phyloP scores from a whole-genome alignment of 306 rosid genomes.

The Citrullus colocynthis region DNA sequence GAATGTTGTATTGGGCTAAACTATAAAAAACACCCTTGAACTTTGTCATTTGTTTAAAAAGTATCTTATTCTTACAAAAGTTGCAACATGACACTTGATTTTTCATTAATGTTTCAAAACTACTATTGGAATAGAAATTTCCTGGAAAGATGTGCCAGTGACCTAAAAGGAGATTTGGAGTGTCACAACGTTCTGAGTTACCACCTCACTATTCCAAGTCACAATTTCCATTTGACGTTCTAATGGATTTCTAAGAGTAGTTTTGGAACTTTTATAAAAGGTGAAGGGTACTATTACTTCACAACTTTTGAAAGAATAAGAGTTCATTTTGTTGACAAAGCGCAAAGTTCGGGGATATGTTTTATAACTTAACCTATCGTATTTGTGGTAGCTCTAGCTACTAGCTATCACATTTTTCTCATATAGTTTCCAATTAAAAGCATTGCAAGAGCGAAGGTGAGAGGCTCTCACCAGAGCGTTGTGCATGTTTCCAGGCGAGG shows the following conservation, averaged over 20 bases:
- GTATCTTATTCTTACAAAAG: neutral
- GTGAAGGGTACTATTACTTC: neutral
- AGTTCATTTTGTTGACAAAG: too few species aligned
- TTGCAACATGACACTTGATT: too few species aligned
- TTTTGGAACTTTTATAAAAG: too few species aligned
- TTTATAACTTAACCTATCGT: neutral
- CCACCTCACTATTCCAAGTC: neutral
- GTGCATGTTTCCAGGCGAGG: constrained; percentile 99
- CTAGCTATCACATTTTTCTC: neutral
- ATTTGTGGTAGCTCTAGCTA: neutral
- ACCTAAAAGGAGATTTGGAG: neutral
- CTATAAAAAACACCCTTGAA: too few species aligned
- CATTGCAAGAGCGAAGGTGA: neutral
- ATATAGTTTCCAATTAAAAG: neutral
- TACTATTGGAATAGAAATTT: neutral
- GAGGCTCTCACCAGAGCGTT: constrained; percentile 71
- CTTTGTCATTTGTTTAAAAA: too few species aligned
- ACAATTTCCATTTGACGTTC: neutral
- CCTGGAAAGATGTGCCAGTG: neutral
- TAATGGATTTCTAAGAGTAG: neutral
- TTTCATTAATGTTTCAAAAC: too few species aligned
- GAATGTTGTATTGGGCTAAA: neutral
- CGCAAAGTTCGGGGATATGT: too few species aligned
- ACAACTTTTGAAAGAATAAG: too few species aligned
- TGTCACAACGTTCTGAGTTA: neutral